Percentiles rank a stretch among this genome's conserved stretches.
Evolutionary conservation across 129 eudicot genomes (phyloP).

Genomic region (Saussurea involucrata): DNA sequence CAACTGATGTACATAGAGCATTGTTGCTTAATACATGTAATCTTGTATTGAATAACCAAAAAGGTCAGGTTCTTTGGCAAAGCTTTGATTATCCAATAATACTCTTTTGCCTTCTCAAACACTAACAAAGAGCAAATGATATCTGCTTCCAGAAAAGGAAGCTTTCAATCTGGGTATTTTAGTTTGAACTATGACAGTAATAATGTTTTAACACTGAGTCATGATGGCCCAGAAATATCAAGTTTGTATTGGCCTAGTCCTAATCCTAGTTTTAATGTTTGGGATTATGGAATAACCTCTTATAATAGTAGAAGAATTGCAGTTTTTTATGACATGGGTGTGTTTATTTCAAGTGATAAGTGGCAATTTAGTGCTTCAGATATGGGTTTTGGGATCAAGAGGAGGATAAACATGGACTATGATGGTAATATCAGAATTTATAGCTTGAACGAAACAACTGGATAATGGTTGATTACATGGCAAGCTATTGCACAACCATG

Average conservation of each 20-base stretch:
- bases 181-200: constrained; percentile 36
- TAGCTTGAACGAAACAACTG: constrained; percentile 36
- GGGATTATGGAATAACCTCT: constrained; percentile 25
- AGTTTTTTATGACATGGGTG: constrained; percentile 31
- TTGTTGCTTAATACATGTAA: constrained; percentile 40
- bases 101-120: neutral
- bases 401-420: constrained; percentile 47
- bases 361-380: constrained; percentile 30
- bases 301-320: constrained; percentile 46
- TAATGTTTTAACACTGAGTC: constrained; percentile 32
- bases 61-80: neutral
- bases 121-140: neutral
- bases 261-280: neutral
- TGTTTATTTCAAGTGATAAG: constrained; percentile 32
- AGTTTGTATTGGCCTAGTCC: constrained; percentile 51
- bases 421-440: constrained; percentile 60
- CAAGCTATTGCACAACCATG: constrained; percentile 42
- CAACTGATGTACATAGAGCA: constrained; percentile 28
- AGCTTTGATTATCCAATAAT: neutral
- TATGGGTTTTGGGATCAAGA: constrained; percentile 31
- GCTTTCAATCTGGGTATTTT: constrained; percentile 34
- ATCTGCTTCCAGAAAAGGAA: constrained; percentile 10
- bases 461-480: constrained; percentile 42
- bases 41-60: neutral
- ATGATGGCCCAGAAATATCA: constrained; percentile 38